Evolutionary conservation across 2,329 filamentous ascomycete genomes (phyloP), one percentile per base, ranked within the genome.

Genomic region (Lojkania enalia): DNA sequence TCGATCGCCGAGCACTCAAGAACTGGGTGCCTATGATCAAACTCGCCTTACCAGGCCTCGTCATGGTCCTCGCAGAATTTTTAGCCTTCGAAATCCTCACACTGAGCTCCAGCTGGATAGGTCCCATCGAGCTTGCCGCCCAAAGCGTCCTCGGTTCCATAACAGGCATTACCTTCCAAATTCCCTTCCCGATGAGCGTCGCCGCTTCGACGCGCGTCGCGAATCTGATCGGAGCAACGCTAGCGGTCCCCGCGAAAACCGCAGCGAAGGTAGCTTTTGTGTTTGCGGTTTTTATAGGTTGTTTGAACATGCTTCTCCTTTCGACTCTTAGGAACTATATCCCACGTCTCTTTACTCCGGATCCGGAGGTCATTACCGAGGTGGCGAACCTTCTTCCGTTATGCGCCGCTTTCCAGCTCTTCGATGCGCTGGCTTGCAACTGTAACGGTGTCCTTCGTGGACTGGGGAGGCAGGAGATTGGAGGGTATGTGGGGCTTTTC

Each of bases 21-120:
- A 92, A 92, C 63, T 94, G 88, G 88, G 77, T 77, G 1, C 85
- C 86, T 6, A 95, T 95, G 92, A 82, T 97, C 58, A 83, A 84
- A 36, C 84, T 97, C 27, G 90, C 92, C 0, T 74, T 96, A 11
- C 91, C 92, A 0, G 92, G 92, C 1, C 84, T 97, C 66, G 75
- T 96, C 54, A 96, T 96, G 91, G 87, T 97, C 2, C 85, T 95
- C 67, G 90, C 92, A 4, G 92, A 97, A 67, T 95, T 88, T 73
- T 79, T 96, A 9, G 90, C 91, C 5, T 97, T 97, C 67, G 92
- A 97, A 68, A 83, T 96, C 37, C 76, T 96, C 51, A 96, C 90
- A 0, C 77, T 96, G n/a, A 83, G 85, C 6, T 82, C 88, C 0
- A 88, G 86, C 39, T 88, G 87, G 57, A 85, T 96, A 46, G 88